Conservation (phyloP, 2,329 filamentous ascomycete species). For the Penicillium sp. region DNA sequence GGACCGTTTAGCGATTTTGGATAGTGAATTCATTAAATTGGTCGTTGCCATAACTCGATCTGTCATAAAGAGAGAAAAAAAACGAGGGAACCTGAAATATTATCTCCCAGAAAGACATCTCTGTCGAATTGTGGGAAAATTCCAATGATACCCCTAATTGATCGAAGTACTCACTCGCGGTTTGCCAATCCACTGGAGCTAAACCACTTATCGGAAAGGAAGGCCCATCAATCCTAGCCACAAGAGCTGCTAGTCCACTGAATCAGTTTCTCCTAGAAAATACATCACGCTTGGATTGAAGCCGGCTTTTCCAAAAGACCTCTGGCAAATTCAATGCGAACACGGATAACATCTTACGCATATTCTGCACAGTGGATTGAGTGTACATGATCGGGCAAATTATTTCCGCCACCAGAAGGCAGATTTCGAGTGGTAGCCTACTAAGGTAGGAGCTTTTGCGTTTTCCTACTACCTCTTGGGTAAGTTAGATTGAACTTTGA, state of each 20-base stretch:
- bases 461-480: not conserved
- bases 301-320: conserved; percentile 8
- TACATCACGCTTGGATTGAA: conserved; percentile 10
- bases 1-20: too few relatives aligned
- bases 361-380: not conserved
- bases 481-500: not conserved
- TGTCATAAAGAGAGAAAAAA: too few relatives aligned
- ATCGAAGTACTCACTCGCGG: conserved; percentile 3
- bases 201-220: conserved; percentile 3
- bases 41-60: too few relatives aligned
- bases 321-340: conserved; percentile 10
- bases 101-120: too few relatives aligned
- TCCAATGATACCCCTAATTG: too few relatives aligned
- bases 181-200: not conserved
- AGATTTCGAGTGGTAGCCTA: not conserved
- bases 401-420: not conserved
- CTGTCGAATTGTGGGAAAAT: too few relatives aligned
- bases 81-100: too few relatives aligned
- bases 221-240: conserved; percentile 11
- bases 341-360: conserved; percentile 5
- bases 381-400: conserved; percentile 7
- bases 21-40: too few relatives aligned
- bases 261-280: not conserved
- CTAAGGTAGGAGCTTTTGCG: not conserved
- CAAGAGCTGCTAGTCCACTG: conserved; percentile 5